phyloP scores from a whole-genome alignment of 345 rosid species.

The Boechera stricta region DNA sequence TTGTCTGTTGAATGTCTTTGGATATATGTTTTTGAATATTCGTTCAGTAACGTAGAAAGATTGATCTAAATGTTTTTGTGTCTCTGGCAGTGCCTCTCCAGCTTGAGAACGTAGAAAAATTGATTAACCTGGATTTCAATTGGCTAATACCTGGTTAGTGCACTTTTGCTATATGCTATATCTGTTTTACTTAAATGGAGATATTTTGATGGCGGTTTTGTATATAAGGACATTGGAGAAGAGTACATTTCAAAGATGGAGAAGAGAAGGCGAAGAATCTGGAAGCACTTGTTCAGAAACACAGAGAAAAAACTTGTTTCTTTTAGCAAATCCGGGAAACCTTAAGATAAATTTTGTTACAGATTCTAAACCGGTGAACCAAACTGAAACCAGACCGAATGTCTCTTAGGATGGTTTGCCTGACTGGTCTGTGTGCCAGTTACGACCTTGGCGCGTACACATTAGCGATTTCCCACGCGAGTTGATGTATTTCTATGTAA shows the following conservation, averaged over 20 bases:
- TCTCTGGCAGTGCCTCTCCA: constrained; percentile 44
- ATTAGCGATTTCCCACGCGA: neutral
- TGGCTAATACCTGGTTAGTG: constrained; percentile 44
- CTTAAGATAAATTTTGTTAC: constrained; percentile 22
- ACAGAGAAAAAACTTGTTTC: constrained; percentile 38
- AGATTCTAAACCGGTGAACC: neutral
- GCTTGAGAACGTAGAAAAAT: constrained; percentile 39
- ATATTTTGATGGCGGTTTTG: neutral
- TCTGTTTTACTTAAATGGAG: neutral
- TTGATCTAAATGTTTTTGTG: neutral
- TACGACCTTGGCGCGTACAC: constrained; percentile 12
- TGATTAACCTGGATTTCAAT: constrained; percentile 42
- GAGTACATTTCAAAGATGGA: constrained; percentile 41
- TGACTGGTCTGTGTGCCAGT: neutral
- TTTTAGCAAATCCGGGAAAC: constrained; percentile 10
- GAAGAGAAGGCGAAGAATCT: constrained; percentile 39
- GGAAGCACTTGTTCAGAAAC: constrained; percentile 43
- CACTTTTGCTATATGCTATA: constrained; percentile 5
- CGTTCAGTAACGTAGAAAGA: neutral
- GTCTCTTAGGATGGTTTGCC: neutral
- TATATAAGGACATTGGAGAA: constrained; percentile 43
- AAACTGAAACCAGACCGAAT: neutral
- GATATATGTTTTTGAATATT: constrained; percentile 9
- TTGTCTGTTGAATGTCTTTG: neutral
- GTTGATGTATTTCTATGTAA: constrained; percentile 21